phyloP scores from a whole-genome alignment of 2,329 filamentous ascomycete species.

The Exserohilum rostratum region DNA sequence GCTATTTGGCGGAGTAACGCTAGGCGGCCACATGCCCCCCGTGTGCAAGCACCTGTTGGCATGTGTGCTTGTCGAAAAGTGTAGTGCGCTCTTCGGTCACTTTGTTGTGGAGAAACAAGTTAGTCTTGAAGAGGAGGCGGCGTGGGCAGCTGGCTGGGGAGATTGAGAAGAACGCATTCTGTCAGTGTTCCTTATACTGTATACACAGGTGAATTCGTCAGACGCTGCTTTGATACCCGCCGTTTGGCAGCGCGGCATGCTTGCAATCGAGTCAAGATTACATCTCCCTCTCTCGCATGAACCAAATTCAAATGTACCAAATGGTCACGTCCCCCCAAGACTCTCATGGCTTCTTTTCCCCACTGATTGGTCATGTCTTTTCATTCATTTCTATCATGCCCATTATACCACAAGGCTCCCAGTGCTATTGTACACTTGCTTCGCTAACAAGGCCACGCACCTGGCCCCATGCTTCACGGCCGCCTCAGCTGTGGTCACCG shows the following conservation, averaged over 20 bases:
- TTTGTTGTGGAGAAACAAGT: slow-evolving; percentile 63
- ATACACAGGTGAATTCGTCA: background rate
- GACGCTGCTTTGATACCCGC: background rate
- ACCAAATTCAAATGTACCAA: too few relatives aligned
- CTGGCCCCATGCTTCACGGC: background rate
- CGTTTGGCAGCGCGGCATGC: too few relatives aligned
- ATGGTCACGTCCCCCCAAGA: too few relatives aligned
- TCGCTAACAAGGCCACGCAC: slow-evolving; percentile 6
- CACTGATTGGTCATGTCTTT: slow-evolving; percentile 28
- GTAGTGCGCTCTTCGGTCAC: slow-evolving; percentile 61
- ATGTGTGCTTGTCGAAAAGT: slow-evolving; percentile 74
- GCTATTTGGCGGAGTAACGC: slow-evolving; percentile 53
- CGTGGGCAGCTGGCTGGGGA: slow-evolving; percentile 60
- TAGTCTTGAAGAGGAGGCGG: slow-evolving; percentile 72
- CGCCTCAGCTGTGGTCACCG: too few relatives aligned
- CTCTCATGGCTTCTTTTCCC: too few relatives aligned
- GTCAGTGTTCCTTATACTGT: background rate
- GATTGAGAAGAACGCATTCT: slow-evolving; percentile 22
- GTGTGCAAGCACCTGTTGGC: slow-evolving; percentile 91
- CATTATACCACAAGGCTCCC: slow-evolving; percentile 5
- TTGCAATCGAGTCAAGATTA: too few relatives aligned
- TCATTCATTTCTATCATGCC: slow-evolving; percentile 38
- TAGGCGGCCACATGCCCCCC: slow-evolving; percentile 55
- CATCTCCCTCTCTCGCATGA: too few relatives aligned
- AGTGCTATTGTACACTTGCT: slow-evolving; percentile 35